Conservation (phyloP, 768 basidiomycete species). For the Thelephora aurantiotincta region DNA sequence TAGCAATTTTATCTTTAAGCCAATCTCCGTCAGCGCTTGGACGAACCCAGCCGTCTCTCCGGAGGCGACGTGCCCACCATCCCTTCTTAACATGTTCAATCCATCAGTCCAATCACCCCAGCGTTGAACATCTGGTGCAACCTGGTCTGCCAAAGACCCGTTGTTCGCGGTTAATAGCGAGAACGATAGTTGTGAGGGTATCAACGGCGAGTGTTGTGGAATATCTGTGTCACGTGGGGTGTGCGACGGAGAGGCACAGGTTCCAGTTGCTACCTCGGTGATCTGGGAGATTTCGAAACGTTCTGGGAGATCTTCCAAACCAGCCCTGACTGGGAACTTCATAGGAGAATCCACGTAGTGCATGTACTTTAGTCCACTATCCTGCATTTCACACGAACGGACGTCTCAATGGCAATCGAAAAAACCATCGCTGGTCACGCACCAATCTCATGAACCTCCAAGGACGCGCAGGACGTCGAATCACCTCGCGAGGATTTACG, state of each 20-base stretch:
- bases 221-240: slow-evolving; percentile 40
- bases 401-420: background rate
- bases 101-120: slow-evolving; percentile 97
- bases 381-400: slow-evolving; percentile 27
- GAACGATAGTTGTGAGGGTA: slow-evolving; percentile 60
- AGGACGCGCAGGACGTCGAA: slow-evolving; percentile 44
- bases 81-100: slow-evolving; percentile 71
- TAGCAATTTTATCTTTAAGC: slow-evolving; percentile 79
- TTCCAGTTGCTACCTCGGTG: slow-evolving; percentile 66
- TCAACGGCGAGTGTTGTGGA: slow-evolving; percentile 34
- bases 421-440: slow-evolving; percentile 9
- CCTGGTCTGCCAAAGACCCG: slow-evolving; percentile 62
- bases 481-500: slow-evolving; percentile 31
- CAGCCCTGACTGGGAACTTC: slow-evolving; percentile 67
- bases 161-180: slow-evolving; percentile 59
- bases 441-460: slow-evolving; percentile 88
- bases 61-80: slow-evolving; percentile 72
- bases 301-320: slow-evolving; percentile 79
- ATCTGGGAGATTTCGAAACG: slow-evolving; percentile 71
- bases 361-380: slow-evolving; percentile 64
- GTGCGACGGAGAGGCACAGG: slow-evolving; percentile 54
- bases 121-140: slow-evolving; percentile 57
- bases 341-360: slow-evolving; percentile 74
- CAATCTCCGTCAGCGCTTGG: slow-evolving; percentile 79
- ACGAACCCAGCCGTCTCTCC: slow-evolving; percentile 81